Evolutionary conservation across 2,329 filamentous ascomycete genomes (phyloP).

Genomic region (Teratosphaeria zuluensis): DNA sequence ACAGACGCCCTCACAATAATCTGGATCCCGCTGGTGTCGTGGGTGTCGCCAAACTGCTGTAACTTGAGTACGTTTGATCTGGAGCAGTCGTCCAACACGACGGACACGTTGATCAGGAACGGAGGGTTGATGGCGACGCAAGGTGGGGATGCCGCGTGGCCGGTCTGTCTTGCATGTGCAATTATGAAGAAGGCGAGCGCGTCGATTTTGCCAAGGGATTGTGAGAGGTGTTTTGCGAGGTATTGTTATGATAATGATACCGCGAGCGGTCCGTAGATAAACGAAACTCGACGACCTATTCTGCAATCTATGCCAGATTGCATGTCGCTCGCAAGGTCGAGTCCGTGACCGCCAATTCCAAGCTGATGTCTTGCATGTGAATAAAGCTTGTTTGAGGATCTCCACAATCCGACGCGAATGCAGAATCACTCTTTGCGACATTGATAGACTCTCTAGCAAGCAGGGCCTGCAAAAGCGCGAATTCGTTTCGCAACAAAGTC

Average conservation of each 20-base stretch:
- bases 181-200: background rate
- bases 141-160: background rate
- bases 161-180: background rate
- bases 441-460: too few species aligned
- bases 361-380: background rate
- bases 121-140: background rate
- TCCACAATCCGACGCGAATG: background rate
- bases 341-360: background rate
- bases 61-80: background rate
- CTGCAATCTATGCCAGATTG: background rate
- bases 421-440: too few species aligned
- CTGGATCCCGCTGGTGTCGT: background rate
- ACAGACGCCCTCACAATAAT: slow-evolving; percentile 1
- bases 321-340: background rate
- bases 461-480: too few species aligned
- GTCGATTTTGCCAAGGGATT: background rate
- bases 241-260: background rate
- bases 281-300: background rate
- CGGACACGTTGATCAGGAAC: background rate
- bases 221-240: background rate
- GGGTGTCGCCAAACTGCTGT: background rate
- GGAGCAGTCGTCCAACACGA: background rate
- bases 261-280: background rate
- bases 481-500: too few species aligned
- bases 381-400: background rate